phyloP scores from a whole-genome alignment of 148 eudicot species.

The Polygonum maritimum region DNA sequence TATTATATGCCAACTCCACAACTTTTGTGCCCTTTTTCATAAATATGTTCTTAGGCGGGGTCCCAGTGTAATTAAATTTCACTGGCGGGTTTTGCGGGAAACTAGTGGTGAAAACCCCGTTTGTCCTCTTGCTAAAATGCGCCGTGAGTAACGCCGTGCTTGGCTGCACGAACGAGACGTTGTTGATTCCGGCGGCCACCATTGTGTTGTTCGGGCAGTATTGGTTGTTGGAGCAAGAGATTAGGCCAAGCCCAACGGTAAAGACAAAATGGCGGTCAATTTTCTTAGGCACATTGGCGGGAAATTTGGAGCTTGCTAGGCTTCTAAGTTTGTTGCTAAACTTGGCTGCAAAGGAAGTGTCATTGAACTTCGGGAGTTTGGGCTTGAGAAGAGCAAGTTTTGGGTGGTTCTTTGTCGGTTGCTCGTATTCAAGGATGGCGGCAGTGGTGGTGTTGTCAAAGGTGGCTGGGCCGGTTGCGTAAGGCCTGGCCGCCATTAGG shows the following conservation, averaged over 20 bases:
- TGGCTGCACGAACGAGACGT: conserved; percentile 36
- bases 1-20: conserved; percentile 46
- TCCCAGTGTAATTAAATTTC: conserved; percentile 9
- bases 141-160: conserved; percentile 35
- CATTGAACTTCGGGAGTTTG: conserved; percentile 25
- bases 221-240: conserved; percentile 31
- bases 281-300: conserved; percentile 35
- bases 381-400: conserved; percentile 27
- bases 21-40: conserved; percentile 35
- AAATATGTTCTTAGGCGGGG: conserved; percentile 40
- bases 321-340: conserved; percentile 28
- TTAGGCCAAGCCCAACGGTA: conserved; percentile 42
- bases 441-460: conserved; percentile 50
- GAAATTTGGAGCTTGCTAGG: conserved; percentile 32
- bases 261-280: conserved; percentile 33
- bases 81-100: conserved; percentile 15
- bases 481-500: conserved; percentile 40
- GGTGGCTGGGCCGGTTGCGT: conserved; percentile 33
- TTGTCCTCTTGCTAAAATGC: conserved; percentile 18
- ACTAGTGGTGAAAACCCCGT: conserved; percentile 20
- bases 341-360: conserved; percentile 30
- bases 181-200: conserved; percentile 36
- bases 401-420: conserved; percentile 26
- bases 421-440: conserved; percentile 30
- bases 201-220: conserved; percentile 33